Conservation (phyloP, 1,139 yeast genomes). For the Geotrichum australiense region DNA sequence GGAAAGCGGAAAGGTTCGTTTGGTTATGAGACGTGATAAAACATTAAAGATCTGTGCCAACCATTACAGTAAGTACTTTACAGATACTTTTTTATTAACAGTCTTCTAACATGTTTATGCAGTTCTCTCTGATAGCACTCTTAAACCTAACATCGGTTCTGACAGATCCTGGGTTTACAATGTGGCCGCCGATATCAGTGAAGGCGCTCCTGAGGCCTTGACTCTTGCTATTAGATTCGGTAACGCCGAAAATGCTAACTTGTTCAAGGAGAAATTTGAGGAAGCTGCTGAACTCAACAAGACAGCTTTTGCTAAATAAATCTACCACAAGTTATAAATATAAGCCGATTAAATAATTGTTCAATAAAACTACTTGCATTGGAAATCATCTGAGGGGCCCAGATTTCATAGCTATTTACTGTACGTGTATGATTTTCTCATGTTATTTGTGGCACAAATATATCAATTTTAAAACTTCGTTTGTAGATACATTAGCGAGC, state of each 20-base stretch:
- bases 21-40: conserved; percentile 98
- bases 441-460: too few relatives aligned
- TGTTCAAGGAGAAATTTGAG: conserved; percentile 88
- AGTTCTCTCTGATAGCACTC: conserved; percentile 69
- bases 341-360: background rate
- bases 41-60: conserved; percentile 97
- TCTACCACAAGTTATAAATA: background rate
- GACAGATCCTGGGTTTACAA: conserved; percentile 98
- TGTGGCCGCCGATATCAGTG: conserved; percentile 90
- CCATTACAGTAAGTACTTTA: conserved; percentile 49
- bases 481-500: too few relatives aligned
- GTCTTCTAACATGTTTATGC: conserved; percentile 13
- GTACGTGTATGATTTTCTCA: too few relatives aligned
- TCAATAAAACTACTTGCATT: conserved; percentile 6
- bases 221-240: conserved; percentile 97
- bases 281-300: conserved; percentile 66
- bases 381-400: too few relatives aligned
- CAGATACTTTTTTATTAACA: background rate
- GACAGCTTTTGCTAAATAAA: conserved; percentile 28
- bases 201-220: conserved; percentile 93
- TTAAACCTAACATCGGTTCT: conserved; percentile 91
- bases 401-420: too few relatives aligned
- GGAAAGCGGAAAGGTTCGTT: conserved; percentile 69
- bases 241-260: conserved; percentile 93
- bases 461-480: too few relatives aligned